These are phyloP conservation scores for Suillus americanus DNA, from an alignment of 768 basidiomycete genomes.

Conservation along the genomic window DNA sequence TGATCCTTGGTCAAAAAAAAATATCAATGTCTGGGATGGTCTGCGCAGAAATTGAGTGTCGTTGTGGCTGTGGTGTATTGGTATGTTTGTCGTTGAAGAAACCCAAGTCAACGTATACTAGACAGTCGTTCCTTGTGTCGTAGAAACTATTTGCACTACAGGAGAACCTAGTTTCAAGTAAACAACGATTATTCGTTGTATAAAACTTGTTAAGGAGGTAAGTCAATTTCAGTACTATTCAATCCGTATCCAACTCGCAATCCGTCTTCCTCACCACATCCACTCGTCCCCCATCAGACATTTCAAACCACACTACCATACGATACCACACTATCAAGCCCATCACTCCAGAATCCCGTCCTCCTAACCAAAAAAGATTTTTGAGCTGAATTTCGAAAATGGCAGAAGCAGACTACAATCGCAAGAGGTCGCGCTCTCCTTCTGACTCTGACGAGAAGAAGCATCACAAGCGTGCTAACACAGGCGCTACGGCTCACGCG, in stretches of 20 bases:
- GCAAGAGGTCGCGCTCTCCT: conserved; percentile 85
- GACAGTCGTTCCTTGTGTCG: not conserved
- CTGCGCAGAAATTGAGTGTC: not conserved
- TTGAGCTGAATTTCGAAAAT: conserved; percentile 61
- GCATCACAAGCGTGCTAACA: conserved; percentile 82
- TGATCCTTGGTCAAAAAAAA: conserved; percentile 78
- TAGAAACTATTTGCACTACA: not conserved
- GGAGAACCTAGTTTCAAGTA: not conserved
- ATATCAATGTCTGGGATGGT: not conserved
- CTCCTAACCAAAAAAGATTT: conserved; percentile 30
- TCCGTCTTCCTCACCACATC: conserved; percentile 57
- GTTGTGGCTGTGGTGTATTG: conserved; percentile 6
- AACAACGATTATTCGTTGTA: not conserved
- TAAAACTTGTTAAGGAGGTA: conserved; percentile 27
- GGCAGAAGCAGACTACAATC: conserved; percentile 83
- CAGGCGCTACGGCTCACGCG: conserved; percentile 61
- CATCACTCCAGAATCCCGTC: conserved; percentile 41
- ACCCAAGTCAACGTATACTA: not conserved
- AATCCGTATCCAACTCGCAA: conserved; percentile 52
- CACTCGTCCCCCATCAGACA: conserved; percentile 55
- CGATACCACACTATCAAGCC: conserved; percentile 43
- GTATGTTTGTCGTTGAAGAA: conserved; percentile 3
- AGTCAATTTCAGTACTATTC: conserved; percentile 29
- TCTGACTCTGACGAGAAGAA: conserved; percentile 81
- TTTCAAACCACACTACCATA: conserved; percentile 37